Base-by-base conservation (phyloP, 345 rosid genomes). In the Erodium maritimum region DNA sequence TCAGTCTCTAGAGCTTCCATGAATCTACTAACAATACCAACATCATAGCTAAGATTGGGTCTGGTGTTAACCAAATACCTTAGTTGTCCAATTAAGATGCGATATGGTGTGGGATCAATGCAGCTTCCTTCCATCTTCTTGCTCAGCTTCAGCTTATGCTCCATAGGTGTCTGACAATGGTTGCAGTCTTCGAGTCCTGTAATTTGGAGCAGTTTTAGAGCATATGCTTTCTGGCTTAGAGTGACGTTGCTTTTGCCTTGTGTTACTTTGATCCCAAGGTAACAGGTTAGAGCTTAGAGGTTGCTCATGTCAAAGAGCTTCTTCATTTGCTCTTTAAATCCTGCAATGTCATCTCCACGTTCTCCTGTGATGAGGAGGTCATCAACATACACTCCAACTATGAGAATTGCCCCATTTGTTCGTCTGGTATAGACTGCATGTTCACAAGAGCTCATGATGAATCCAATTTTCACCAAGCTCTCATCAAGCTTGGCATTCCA, bases 401-500 rank as follows among this genome's bases (percentile, higher is more conserved):
- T 11, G 4, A 67, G 3, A 52, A 48, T 19, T 1, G 17, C 48
- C 2, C 7, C n/a, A 4, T 50, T 10, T 16, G 17, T n/a, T n/a
- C n/a, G 0, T 14, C 18, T 52, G n/a, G 25, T 14, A 19, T 56
- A 56, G 1, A 34, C 4, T 10, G 54, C 58, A 25, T 62, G 58
- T 54, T 62, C 48, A 2, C 17, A 19, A 1, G 45, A 57, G 24
- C 57, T 24, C 25, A 18, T 57, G 1, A 14, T 4, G 23, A 67
- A 25, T 1, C 54, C 21, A 22, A 42, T 23, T 11, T 13, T 18
- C 18, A 29, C 11, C 23, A 67, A 24, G 19, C 54, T 61, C 2
- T 19, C 7, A 37, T 67, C 55, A 20, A 67, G 50, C 4, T 18
- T 4, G 16, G 2, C 48, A 18, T 61, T 24, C 29, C 54, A 62